Evolutionary conservation across 768 basidiomycete genomes (phyloP).

Genomic region (Gymnopilus junonius): DNA sequence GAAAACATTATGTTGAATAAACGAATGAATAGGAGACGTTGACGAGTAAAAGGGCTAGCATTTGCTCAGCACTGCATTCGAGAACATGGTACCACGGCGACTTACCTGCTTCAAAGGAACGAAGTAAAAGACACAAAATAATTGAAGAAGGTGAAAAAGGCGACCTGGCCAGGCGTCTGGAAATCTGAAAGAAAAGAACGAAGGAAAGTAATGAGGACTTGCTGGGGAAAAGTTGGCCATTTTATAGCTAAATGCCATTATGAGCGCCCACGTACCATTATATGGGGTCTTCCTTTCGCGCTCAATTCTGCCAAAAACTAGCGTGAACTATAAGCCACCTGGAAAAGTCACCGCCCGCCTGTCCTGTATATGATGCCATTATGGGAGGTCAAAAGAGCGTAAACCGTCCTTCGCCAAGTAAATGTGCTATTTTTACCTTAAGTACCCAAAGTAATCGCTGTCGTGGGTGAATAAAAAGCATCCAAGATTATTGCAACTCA

Average conservation of each 20-base stretch:
- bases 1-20: conserved; percentile 19
- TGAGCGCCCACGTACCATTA: not conserved
- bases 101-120: conserved; percentile 2
- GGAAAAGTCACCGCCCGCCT: conserved; percentile 6
- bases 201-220: not conserved
- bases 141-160: conserved; percentile 10
- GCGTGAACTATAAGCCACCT: not conserved
- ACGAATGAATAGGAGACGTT: not conserved
- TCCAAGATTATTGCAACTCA: too few species aligned
- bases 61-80: not conserved
- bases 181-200: not conserved
- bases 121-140: conserved; percentile 3
- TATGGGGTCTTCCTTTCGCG: not conserved
- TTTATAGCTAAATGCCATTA: not conserved
- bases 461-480: not conserved
- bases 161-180: conserved; percentile 16
- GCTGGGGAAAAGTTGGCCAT: not conserved
- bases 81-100: not conserved
- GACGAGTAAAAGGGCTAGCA: not conserved
- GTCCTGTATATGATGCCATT: conserved; percentile 6
- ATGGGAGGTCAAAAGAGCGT: not conserved
- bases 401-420: not conserved
- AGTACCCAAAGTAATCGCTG: not conserved
- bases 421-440: conserved; percentile 3
- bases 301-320: not conserved